phyloP scores from a whole-genome alignment of 495 filamentous ascomycete species.

The Lentithecium fluviatile region DNA sequence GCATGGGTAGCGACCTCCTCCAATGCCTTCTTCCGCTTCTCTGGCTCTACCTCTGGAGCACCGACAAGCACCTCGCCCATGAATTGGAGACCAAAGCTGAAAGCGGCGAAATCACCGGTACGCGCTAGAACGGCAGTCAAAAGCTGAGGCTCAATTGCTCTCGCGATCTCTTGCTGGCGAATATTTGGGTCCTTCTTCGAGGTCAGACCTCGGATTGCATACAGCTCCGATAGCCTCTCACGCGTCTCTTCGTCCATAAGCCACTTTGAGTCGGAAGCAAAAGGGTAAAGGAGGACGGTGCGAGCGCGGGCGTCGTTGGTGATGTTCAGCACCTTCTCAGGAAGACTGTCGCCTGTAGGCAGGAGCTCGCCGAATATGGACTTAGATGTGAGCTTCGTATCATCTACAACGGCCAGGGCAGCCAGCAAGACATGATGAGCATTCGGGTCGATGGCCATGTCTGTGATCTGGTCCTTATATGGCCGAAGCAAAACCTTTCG shows the following conservation, averaged over 20 bases:
- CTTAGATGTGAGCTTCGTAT: slow-evolving; percentile 85
- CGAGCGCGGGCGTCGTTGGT: slow-evolving; percentile 71
- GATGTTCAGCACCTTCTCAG: slow-evolving; percentile 60
- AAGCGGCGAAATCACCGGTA: slow-evolving; percentile 64
- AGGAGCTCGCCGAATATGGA: slow-evolving; percentile 75
- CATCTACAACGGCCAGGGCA: slow-evolving; percentile 87
- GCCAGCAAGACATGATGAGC: slow-evolving; percentile 80
- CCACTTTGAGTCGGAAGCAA: slow-evolving; percentile 68
- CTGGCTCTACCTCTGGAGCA: slow-evolving; percentile 49
- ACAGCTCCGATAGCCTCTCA: slow-evolving; percentile 56
- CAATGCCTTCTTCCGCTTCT: slow-evolving; percentile 67
- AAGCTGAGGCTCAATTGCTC: slow-evolving; percentile 62
- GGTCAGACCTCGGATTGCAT: slow-evolving; percentile 46
- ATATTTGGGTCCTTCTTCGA: slow-evolving; percentile 85
- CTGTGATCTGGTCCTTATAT: slow-evolving; percentile 79
- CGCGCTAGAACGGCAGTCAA: slow-evolving; percentile 68
- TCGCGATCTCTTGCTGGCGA: slow-evolving; percentile 73
- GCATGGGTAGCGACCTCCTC: slow-evolving; percentile 69
- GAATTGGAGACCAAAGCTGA: slow-evolving; percentile 82
- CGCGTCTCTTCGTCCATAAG: slow-evolving; percentile 52
- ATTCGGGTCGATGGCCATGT: slow-evolving; percentile 74
- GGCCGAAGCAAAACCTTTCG: slow-evolving; percentile 81
- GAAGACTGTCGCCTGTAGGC: slow-evolving; percentile 53
- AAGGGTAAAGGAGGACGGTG: slow-evolving; percentile 78
- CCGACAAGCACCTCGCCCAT: slow-evolving; percentile 77